These are phyloP conservation scores for Phytophthora parvispora DNA, from an alignment of 352 stramenopile genomes.

Conservation along the genomic window DNA sequence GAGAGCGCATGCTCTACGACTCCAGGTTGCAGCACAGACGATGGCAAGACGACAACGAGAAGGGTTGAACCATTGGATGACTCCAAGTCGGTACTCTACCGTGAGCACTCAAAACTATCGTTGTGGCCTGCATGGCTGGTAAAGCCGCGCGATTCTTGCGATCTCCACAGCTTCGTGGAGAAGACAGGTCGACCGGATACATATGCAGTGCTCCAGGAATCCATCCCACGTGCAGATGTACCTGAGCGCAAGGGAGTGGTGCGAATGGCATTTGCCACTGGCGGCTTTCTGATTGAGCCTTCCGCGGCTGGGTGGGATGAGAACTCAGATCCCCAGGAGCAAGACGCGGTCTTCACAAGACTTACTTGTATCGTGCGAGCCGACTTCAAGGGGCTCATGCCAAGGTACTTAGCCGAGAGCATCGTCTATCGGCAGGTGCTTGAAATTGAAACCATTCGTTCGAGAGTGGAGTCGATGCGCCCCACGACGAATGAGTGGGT, in stretches of 20 bases:
- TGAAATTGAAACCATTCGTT: slow-evolving; percentile 63
- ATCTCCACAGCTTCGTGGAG: slow-evolving; percentile 83
- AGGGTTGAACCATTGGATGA: slow-evolving; percentile 80
- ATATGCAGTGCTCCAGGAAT: slow-evolving; percentile 76
- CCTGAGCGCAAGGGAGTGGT: slow-evolving; percentile 75
- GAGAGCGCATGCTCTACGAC: slow-evolving; percentile 42
- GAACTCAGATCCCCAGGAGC: neutral
- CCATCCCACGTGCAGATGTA: slow-evolving; percentile 71
- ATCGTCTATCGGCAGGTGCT: slow-evolving; percentile 84
- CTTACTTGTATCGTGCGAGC: slow-evolving; percentile 68
- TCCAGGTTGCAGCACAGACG: slow-evolving; percentile 33
- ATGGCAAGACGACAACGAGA: slow-evolving; percentile 43
- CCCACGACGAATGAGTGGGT: slow-evolving; percentile 36
- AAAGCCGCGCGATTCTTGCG: slow-evolving; percentile 82
- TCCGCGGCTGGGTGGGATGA: slow-evolving; percentile 27
- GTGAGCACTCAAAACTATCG: slow-evolving; percentile 74
- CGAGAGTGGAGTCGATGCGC: slow-evolving; percentile 49
- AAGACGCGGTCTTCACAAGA: slow-evolving; percentile 33
- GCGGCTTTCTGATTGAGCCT: slow-evolving; percentile 77
- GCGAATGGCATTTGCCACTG: slow-evolving; percentile 79
- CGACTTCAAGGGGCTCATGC: slow-evolving; percentile 74
- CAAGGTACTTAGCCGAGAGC: slow-evolving; percentile 75
- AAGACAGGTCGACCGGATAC: slow-evolving; percentile 72
- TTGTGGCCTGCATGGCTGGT: slow-evolving; percentile 86
- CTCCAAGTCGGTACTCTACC: slow-evolving; percentile 70